phyloP scores from a whole-genome alignment of 2,329 filamentous ascomycete genomes.

The Botrytis cinerea region DNA sequence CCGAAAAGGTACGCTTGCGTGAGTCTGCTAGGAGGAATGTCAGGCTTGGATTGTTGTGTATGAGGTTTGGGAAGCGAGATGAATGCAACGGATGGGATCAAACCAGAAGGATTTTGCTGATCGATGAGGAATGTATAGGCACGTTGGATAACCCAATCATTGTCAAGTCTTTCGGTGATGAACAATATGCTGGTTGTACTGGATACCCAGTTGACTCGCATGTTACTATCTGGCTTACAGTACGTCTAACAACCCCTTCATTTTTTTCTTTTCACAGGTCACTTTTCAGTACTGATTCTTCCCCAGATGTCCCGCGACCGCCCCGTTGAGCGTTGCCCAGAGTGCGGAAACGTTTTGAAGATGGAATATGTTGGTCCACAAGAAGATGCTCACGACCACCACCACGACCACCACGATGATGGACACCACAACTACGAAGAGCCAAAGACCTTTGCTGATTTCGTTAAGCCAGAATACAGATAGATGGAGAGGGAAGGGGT shows the following conservation, averaged over 20 bases:
- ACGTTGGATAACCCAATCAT: conserved; percentile 88
- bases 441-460: conserved; percentile 97
- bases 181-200: conserved; percentile 97
- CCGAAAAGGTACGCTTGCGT: conserved; percentile 65
- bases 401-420: conserved; percentile 52
- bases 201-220: conserved; percentile 92
- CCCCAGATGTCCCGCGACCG: conserved; percentile 79
- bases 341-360: conserved; percentile 96
- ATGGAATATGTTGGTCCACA: conserved; percentile 92
- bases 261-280: background rate
- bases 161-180: conserved; percentile 88
- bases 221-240: conserved; percentile 84
- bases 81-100: background rate
- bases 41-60: background rate
- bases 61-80: background rate
- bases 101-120: conserved; percentile 23
- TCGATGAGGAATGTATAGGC: conserved; percentile 52
- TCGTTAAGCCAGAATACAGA: conserved; percentile 91
- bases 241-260: conserved; percentile 45
- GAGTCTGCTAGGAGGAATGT: background rate
- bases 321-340: conserved; percentile 90
- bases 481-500: conserved; percentile 48
- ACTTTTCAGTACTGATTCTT: conserved; percentile 7
- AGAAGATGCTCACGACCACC: conserved; percentile 61
- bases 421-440: conserved; percentile 66